Conservation (phyloP, 352 stramenopile species). For the Phytophthora rubi region DNA sequence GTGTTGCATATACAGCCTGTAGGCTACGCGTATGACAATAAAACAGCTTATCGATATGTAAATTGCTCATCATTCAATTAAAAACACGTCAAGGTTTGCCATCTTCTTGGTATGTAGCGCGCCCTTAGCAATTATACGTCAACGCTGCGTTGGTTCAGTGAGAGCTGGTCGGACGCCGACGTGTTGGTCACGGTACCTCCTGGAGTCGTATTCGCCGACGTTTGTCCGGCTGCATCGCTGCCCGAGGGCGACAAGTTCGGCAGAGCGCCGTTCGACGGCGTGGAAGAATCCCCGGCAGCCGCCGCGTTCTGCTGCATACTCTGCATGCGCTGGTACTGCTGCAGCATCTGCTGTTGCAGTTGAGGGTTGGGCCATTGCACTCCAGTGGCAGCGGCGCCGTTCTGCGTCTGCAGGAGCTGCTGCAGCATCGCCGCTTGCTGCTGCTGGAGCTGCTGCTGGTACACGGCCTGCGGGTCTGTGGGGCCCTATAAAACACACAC, state of each 20-base stretch:
- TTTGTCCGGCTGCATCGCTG: conserved; percentile 39
- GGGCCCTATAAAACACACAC: conserved; percentile 46
- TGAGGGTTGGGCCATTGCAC: conserved; percentile 82
- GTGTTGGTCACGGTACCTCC: conserved; percentile 20
- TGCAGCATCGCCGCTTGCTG: conserved; percentile 90
- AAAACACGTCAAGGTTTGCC: conserved; percentile 28
- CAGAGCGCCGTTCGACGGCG: conserved; percentile 37
- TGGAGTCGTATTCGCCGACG: conserved; percentile 31
- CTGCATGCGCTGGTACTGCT: conserved; percentile 86
- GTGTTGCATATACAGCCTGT: too few relatives aligned
- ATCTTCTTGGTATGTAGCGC: conserved; percentile 20
- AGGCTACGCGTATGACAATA: background rate
- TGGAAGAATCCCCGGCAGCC: conserved; percentile 10
- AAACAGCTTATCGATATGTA: conserved; percentile 16
- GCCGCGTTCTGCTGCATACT: conserved; percentile 62
- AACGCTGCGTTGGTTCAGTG: conserved; percentile 77
- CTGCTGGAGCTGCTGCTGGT: conserved; percentile 90
- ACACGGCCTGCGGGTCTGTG: conserved; percentile 76
- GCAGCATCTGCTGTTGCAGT: conserved; percentile 88
- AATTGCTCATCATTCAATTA: conserved; percentile 40
- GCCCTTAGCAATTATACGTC: conserved; percentile 56
- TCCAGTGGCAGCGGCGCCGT: conserved; percentile 49
- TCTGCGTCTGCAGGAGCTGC: conserved; percentile 86
- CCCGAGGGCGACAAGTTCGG: conserved; percentile 55
- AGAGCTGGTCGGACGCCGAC: conserved; percentile 66